phyloP scores from a whole-genome alignment of 345 rosid genomes.

The Syzygium aqueum region DNA sequence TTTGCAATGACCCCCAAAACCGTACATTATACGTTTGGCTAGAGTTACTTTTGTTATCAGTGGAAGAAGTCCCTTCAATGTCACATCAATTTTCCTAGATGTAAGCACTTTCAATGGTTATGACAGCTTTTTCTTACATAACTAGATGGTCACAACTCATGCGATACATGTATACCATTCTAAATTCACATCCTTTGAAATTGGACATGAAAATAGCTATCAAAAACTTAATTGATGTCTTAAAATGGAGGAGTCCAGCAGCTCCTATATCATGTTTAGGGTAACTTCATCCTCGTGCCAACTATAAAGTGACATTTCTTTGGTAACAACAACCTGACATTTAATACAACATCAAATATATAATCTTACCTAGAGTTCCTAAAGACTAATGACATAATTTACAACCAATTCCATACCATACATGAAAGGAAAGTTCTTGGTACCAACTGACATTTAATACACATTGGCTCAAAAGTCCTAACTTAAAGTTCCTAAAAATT shows the following conservation, averaged over 20 bases:
- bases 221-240: background rate
- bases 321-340: background rate
- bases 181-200: background rate
- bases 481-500: too few relatives aligned
- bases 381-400: too few relatives aligned
- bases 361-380: too few relatives aligned
- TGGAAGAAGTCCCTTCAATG: too few relatives aligned
- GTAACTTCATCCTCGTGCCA: conserved; percentile 15
- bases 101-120: too few relatives aligned
- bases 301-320: background rate
- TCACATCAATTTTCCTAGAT: background rate
- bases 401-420: background rate
- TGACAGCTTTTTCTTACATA: background rate
- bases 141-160: background rate
- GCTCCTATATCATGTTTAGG: conserved; percentile 7
- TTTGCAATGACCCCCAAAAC: too few relatives aligned
- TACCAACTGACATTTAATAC: background rate
- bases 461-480: background rate
- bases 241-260: background rate
- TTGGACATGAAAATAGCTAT: too few relatives aligned
- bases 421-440: too few relatives aligned
- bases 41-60: too few relatives aligned
- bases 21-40: too few relatives aligned
- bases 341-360: background rate
- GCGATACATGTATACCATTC: background rate